Evolutionary conservation across 2,329 filamentous ascomycete species (phyloP).

Genomic region (Lachnellula hyalina): DNA sequence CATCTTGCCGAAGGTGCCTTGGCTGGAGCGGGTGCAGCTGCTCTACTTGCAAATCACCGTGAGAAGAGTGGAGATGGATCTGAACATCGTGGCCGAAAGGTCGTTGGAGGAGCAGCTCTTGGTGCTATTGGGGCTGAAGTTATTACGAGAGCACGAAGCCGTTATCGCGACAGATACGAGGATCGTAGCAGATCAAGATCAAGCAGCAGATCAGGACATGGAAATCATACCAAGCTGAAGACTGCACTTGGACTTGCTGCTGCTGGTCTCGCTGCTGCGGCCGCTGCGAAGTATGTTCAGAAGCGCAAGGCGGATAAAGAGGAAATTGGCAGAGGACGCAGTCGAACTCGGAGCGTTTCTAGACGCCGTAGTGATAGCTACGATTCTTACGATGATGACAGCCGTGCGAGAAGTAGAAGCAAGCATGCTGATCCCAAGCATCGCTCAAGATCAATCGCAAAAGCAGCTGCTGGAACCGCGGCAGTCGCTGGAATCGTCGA

Average conservation of each 20-base stretch:
- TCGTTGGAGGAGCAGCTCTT: conserved; percentile 50
- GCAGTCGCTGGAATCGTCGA: conserved; percentile 54
- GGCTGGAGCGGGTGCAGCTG: conserved; percentile 56
- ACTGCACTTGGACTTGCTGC: conserved; percentile 59
- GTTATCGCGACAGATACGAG: conserved; percentile 50
- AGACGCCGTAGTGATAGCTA: conserved; percentile 37
- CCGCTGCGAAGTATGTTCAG: conserved; percentile 60
- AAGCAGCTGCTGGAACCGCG: conserved; percentile 44
- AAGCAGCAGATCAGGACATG: conserved; percentile 23
- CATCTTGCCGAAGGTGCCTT: conserved; percentile 60
- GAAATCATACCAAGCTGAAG: conserved; percentile 46
- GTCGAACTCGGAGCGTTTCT: conserved; percentile 42
- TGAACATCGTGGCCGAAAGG: conserved; percentile 26
- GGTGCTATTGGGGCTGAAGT: conserved; percentile 59
- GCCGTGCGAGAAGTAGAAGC: conserved; percentile 39
- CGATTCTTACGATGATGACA: conserved; percentile 28
- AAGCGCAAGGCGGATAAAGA: conserved; percentile 56
- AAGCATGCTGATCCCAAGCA: conserved; percentile 46
- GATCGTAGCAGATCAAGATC: conserved; percentile 36
- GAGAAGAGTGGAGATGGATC: conserved; percentile 33
- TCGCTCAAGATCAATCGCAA: conserved; percentile 28
- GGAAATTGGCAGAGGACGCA: conserved; percentile 48
- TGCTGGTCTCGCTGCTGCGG: conserved; percentile 57
- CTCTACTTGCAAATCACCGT: conserved; percentile 52
- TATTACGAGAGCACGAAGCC: conserved; percentile 53